These are phyloP conservation scores for Pharus latifolius DNA, from an alignment of 176 grass and related monocot species.

Conservation along the genomic window DNA sequence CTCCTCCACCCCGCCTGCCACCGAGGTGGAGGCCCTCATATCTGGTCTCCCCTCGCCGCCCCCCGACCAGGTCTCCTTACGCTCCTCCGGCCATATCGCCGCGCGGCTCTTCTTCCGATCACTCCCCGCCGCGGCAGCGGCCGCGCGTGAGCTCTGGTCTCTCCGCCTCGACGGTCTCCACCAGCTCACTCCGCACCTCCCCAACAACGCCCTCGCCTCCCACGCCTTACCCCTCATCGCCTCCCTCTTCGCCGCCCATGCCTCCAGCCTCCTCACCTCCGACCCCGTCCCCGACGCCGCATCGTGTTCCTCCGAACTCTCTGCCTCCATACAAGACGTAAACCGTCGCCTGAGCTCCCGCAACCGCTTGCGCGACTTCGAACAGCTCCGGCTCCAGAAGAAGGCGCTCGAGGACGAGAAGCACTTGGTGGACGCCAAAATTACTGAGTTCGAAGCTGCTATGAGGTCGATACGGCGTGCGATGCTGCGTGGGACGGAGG, in stretches of 20 bases:
- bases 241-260: slow-evolving; percentile 41
- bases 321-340: slow-evolving; percentile 17
- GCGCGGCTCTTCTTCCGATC: slow-evolving; percentile 33
- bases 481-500: slow-evolving; percentile 8
- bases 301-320: slow-evolving; percentile 13
- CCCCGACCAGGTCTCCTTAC: slow-evolving; percentile 7
- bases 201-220: background rate
- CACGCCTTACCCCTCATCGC: slow-evolving; percentile 32
- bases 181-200: slow-evolving; percentile 23
- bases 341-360: background rate
- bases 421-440: slow-evolving; percentile 28
- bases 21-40: slow-evolving; percentile 45
- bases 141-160: slow-evolving; percentile 48
- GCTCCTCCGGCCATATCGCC: slow-evolving; percentile 24
- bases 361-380: slow-evolving; percentile 14
- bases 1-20: background rate
- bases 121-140: slow-evolving; percentile 33
- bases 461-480: slow-evolving; percentile 30
- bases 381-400: slow-evolving; percentile 28
- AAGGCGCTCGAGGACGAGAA: slow-evolving; percentile 36
- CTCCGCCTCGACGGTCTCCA: slow-evolving; percentile 64
- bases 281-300: slow-evolving; percentile 13
- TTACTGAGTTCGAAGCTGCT: slow-evolving; percentile 40
- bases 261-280: slow-evolving; percentile 30
- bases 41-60: background rate